phyloP scores from a whole-genome alignment of 2,329 filamentous ascomycete genomes.

The Fusarium xylarioides region DNA sequence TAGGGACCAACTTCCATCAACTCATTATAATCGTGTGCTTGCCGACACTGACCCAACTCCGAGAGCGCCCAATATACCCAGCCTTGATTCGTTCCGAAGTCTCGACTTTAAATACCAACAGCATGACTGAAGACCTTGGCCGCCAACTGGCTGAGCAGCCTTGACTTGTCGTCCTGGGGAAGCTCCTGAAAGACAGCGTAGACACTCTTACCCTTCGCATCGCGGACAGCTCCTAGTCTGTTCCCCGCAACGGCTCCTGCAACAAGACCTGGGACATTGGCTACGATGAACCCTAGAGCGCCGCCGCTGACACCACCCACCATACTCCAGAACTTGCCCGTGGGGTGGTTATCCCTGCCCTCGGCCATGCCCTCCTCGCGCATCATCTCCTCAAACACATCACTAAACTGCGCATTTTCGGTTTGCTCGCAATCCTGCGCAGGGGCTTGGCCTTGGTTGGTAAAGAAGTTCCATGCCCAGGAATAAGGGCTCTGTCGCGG shows the following conservation, averaged over 20 bases:
- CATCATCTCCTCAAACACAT: slow-evolving; percentile 90
- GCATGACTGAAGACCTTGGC: slow-evolving; percentile 86
- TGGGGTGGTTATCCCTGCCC: slow-evolving; percentile 66
- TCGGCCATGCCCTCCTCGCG: slow-evolving; percentile 85
- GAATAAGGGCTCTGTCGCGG: slow-evolving; percentile 68
- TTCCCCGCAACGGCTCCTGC: slow-evolving; percentile 95
- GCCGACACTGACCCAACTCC: slow-evolving; percentile 20
- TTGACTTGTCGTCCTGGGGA: slow-evolving; percentile 82
- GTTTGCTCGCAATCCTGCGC: slow-evolving; percentile 60
- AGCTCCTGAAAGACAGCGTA: slow-evolving; percentile 90
- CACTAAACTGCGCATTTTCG: slow-evolving; percentile 85
- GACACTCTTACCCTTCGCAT: slow-evolving; percentile 93
- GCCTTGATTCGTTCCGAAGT: background rate
- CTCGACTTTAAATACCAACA: slow-evolving; percentile 60
- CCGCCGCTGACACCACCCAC: slow-evolving; percentile 87
- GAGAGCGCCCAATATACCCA: slow-evolving; percentile 19
- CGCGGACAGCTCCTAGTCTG: slow-evolving; percentile 85
- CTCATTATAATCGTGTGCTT: background rate
- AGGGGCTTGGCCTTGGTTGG: slow-evolving; percentile 44
- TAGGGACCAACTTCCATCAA: background rate
- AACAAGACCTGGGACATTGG: slow-evolving; percentile 87
- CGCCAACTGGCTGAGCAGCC: slow-evolving; percentile 83
- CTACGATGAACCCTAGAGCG: slow-evolving; percentile 93
- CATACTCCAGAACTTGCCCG: slow-evolving; percentile 84
- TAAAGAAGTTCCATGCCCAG: slow-evolving; percentile 78